A percentile compares a stretch with the other conserved stretches of the same genome.
Evolutionary conservation across 768 basidiomycete genomes (phyloP).

Genomic region (Brasilioporus rufonigricans): DNA sequence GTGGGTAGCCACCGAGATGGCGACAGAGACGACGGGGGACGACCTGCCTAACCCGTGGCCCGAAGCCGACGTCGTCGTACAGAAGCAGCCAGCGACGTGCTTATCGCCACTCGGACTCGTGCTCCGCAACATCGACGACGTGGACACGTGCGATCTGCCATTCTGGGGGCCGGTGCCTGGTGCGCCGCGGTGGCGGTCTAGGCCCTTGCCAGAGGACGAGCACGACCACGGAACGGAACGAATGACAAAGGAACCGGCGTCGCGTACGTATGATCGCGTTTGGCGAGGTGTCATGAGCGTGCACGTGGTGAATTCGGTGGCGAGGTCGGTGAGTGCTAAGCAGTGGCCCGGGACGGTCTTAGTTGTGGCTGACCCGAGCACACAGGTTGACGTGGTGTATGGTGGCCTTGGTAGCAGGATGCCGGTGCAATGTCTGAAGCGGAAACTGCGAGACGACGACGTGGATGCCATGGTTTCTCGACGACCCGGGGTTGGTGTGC

Average conservation of each 20-base stretch:
- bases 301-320: not conserved
- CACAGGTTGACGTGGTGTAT: not conserved
- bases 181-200: conserved; percentile 23
- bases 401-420: conserved; percentile 7
- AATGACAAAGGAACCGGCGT: not conserved
- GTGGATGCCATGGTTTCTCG: not conserved
- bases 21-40: not conserved
- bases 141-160: not conserved
- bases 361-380: not conserved
- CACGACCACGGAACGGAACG: not conserved
- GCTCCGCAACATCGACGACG: not conserved
- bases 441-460: conserved; percentile 15
- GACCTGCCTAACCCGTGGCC: not conserved
- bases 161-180: conserved; percentile 10
- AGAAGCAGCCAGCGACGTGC: not conserved
- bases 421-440: conserved; percentile 11
- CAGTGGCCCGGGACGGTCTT: not conserved
- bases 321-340: conserved; percentile 18
- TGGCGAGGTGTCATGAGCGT: not conserved
- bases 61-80: not conserved
- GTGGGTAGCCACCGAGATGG: not conserved
- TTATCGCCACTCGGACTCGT: conserved; percentile 8
- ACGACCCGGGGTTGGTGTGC: conserved; percentile 1
- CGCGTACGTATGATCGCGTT: not conserved
- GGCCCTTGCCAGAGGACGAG: conserved; percentile 19